Evolutionary conservation across 1,284 basidiomycete species (phyloP).

Genomic region (Veloboletus limbatus): DNA sequence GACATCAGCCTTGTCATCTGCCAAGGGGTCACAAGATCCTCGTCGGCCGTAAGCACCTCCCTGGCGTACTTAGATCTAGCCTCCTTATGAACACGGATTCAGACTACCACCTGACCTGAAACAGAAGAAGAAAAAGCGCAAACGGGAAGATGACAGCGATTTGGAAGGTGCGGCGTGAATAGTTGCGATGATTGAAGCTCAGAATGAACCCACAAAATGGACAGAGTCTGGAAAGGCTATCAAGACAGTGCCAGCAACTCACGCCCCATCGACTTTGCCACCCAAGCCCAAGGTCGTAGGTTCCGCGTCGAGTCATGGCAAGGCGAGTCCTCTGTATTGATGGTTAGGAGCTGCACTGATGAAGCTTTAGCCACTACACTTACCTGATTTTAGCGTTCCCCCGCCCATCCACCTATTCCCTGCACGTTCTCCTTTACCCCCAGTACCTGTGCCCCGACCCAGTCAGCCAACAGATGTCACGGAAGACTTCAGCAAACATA

Average conservation of each 20-base stretch:
- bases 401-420: conserved; percentile 51
- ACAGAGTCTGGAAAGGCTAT: conserved; percentile 50
- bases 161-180: conserved; percentile 49
- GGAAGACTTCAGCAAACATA: conserved; percentile 85
- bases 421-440: conserved; percentile 62
- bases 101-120: conserved; percentile 49
- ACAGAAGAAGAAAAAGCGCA: conserved; percentile 85
- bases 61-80: background rate
- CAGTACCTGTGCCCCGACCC: conserved; percentile 72
- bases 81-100: conserved; percentile 10
- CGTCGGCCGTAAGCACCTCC: conserved; percentile 40
- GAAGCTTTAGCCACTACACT: conserved; percentile 36
- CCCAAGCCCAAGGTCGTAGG: conserved; percentile 52
- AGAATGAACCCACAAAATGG: conserved; percentile 1
- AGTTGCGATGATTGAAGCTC: background rate
- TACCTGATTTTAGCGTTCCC: conserved; percentile 61
- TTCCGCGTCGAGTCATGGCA: conserved; percentile 45
- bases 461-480: conserved; percentile 77
- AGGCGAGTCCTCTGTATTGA: conserved; percentile 40
- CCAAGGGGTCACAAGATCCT: conserved; percentile 36
- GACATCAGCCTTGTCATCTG: conserved; percentile 24
- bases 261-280: conserved; percentile 35
- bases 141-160: conserved; percentile 77
- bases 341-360: conserved; percentile 15
- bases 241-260: conserved; percentile 51